A percentile compares a stretch with the other conserved stretches of the same genome.
phyloP scores from a whole-genome alignment of 1,139 yeast genomes.

The Lodderomyces theae region DNA sequence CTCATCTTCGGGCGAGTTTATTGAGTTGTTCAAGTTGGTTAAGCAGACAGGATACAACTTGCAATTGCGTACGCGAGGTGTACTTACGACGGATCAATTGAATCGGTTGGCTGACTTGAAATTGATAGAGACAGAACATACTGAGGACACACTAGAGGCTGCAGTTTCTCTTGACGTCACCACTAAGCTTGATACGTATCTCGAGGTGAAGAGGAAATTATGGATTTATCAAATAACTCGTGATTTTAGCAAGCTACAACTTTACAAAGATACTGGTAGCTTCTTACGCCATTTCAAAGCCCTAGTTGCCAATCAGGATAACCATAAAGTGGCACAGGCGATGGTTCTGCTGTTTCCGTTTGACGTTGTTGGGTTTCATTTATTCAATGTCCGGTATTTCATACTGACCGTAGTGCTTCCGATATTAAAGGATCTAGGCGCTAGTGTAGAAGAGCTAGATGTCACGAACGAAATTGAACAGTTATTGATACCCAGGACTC shows the following conservation, averaged over 20 bases:
- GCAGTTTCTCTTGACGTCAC: constrained; percentile 7
- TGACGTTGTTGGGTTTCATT: constrained; percentile 14
- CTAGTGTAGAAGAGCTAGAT: constrained; percentile 7
- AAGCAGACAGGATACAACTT: background rate
- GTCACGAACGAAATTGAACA: constrained; percentile 18
- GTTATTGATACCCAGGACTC: constrained; percentile 10
- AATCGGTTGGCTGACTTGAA: constrained; percentile 1
- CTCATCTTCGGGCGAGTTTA: background rate
- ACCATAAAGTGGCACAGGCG: constrained; percentile 18
- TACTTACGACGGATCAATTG: background rate
- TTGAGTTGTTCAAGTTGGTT: background rate
- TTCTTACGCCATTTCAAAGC: constrained; percentile 8
- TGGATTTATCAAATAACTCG: constrained; percentile 9
- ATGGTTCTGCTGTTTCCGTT: constrained; percentile 1
- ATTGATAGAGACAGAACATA: background rate
- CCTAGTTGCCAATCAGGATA: constrained; percentile 23
- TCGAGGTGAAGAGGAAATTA: constrained; percentile 3
- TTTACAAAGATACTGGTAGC: background rate
- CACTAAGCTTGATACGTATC: constrained; percentile 6
- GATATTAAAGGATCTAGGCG: constrained; percentile 15
- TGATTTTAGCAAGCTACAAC: constrained; percentile 7
- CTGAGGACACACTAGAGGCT: background rate
- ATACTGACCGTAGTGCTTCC: constrained; percentile 30
- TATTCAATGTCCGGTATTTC: constrained; percentile 36
- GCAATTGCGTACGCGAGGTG: background rate